Percentiles rank a stretch among this genome's conserved stretches.
phyloP scores from a whole-genome alignment of 2,329 filamentous ascomycete species.

The Exserohilum rostratum region DNA sequence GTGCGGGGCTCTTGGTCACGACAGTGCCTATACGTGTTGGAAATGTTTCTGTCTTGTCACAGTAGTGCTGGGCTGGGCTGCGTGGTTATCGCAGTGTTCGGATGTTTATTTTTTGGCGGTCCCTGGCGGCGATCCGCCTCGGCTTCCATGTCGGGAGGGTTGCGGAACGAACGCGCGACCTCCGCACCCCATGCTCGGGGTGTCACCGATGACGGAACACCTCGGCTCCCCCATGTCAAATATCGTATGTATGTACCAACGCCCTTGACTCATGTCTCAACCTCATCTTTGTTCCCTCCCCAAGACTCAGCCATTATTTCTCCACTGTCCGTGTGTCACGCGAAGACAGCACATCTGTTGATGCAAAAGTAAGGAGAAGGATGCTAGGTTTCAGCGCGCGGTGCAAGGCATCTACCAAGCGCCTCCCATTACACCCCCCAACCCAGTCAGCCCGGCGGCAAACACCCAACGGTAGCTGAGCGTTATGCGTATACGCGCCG shows the following conservation, averaged over 20 bases:
- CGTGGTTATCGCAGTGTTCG: conserved; percentile 7
- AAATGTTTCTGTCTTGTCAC: background rate
- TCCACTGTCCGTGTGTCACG: background rate
- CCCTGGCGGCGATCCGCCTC: conserved; percentile 4
- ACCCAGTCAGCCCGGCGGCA: too few species aligned
- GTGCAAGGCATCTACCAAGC: background rate
- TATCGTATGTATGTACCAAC: background rate
- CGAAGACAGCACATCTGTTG: background rate
- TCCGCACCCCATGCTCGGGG: too few species aligned
- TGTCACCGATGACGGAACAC: background rate
- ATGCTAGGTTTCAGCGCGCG: background rate
- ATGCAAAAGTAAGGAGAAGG: background rate
- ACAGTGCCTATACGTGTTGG: too few species aligned
- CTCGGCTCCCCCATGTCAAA: background rate
- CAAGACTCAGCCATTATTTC: background rate
- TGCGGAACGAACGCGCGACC: too few species aligned
- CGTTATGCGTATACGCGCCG: background rate
- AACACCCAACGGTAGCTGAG: background rate
- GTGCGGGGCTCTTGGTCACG: background rate
- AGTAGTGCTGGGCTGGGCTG: background rate
- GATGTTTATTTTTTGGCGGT: conserved; percentile 2
- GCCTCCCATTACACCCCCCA: background rate
- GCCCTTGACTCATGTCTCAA: background rate
- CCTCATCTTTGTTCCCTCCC: background rate
- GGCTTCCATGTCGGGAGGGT: too few species aligned